Evolutionary conservation across 106 monocot genomes (phyloP).

Genomic region (Apostasia ramifera): DNA sequence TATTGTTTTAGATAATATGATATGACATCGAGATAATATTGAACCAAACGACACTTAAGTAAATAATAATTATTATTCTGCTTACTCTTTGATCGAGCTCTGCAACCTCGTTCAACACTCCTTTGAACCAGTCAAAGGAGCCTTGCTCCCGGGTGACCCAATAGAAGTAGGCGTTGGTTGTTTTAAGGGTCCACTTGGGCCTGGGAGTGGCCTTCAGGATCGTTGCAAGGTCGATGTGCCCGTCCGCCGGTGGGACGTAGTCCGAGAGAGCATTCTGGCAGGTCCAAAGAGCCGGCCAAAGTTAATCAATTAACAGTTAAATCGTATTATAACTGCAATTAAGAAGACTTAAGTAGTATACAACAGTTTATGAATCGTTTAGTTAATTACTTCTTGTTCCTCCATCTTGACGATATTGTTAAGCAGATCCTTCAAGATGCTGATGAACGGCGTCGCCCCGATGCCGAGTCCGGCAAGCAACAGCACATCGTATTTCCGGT

Average conservation of each 20-base stretch:
- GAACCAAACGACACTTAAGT: not conserved
- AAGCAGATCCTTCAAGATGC: constrained; percentile 83
- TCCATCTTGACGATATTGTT: constrained; percentile 80
- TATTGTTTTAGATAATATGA: not conserved
- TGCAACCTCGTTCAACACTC: constrained; percentile 91
- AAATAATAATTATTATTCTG: not conserved
- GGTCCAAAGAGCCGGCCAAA: not conserved
- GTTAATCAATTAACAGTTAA: not conserved
- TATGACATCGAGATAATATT: not conserved
- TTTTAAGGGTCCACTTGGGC: constrained; percentile 49
- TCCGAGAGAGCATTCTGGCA: constrained; percentile 49
- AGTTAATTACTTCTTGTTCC: constrained; percentile 52
- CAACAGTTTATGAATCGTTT: not conserved
- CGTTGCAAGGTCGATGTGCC: constrained; percentile 36
- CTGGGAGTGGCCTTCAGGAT: constrained; percentile 35
- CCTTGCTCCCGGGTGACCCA: constrained; percentile 97
- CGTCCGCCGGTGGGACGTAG: constrained; percentile 19
- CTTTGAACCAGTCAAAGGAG: constrained; percentile 97
- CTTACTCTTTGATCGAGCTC: constrained; percentile 87
- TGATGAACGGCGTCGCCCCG: constrained; percentile 97
- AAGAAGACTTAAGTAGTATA: too few relatives aligned
- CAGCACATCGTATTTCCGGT: constrained; percentile 81
- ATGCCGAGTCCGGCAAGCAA: constrained; percentile 87
- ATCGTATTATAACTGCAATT: not conserved
- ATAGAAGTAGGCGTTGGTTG: constrained; percentile 94